Base-by-base conservation (phyloP, 306 rosid species). In the Cicer pinnatifidum region DNA sequence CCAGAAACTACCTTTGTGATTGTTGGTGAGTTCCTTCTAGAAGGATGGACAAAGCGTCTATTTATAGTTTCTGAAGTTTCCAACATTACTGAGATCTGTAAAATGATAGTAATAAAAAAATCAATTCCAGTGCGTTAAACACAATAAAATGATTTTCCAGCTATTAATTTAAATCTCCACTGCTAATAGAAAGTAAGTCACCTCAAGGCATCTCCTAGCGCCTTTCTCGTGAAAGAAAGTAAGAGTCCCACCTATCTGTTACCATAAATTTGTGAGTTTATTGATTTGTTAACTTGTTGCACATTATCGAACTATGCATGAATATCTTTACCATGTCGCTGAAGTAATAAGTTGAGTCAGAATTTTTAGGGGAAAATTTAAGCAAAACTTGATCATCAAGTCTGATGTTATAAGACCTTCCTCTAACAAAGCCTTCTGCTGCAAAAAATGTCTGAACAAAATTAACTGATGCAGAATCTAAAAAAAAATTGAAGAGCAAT, bases 391-490 rank as follows among this genome's bases (percentile, higher is more conserved):
- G 90, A 76, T 92, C 92, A 66, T 95, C 99, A 79, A 92, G 83
- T 86, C 93, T 86, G 86, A 95, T 95, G 77, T 95, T 95, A 83
- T 92, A 95, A 53, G 99, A 95, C 83, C 97, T 88, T 84, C 99
- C 99, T 81, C 97, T 89, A 84, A 83, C 69, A 72, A 90, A 90
- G 89, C 99, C 96, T 83, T 95, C 99, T 90, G 97, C 99, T 92
- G 99, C 88, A 86, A 83, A 82, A 87, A 88, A 87, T 82, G 88
- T 75, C 84, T 77, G 69, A 61, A 67, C 44, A 62, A 80, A 85
- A 85, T 89, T 82, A 91, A 84, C 75, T 80, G 75, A 86, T 64
- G 41, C 70, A 68, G 72, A 73, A 68, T 53, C 54, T 39, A 17
- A 12, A 71, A 17, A 66, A 51, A 44, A 20, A 33, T 45, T 40